These are phyloP conservation scores for Wickerhamiella occidentalis DNA, from an alignment of 805 yeast species.

Conservation along the genomic window DNA sequence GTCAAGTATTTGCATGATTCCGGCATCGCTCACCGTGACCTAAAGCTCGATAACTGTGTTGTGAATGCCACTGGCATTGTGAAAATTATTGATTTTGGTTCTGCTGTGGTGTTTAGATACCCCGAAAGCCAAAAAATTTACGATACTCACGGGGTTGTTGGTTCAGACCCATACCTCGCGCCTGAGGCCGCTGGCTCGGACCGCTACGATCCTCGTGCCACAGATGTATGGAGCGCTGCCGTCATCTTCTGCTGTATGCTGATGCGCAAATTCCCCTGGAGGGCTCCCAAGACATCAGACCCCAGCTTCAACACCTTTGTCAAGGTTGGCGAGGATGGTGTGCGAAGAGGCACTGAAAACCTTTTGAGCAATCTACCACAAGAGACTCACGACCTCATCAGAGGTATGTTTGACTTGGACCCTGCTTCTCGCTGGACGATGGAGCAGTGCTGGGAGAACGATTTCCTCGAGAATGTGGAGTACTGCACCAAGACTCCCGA, in stretches of 20 bases:
- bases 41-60: constrained; percentile 87
- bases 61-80: constrained; percentile 72
- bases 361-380: constrained; percentile 59
- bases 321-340: constrained; percentile 18
- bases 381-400: constrained; percentile 49
- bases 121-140: constrained; percentile 65
- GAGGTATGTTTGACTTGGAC: constrained; percentile 54
- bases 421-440: constrained; percentile 49
- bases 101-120: constrained; percentile 81
- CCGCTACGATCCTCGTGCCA: constrained; percentile 83
- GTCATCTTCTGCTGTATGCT: constrained; percentile 88
- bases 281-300: constrained; percentile 72
- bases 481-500: constrained; percentile 58
- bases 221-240: constrained; percentile 88
- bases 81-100: constrained; percentile 84
- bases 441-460: constrained; percentile 43
- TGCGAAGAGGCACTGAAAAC: constrained; percentile 47
- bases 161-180: constrained; percentile 80
- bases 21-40: constrained; percentile 84
- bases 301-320: constrained; percentile 74
- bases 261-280: constrained; percentile 88
- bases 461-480: constrained; percentile 46
- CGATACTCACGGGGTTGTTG: constrained; percentile 75
- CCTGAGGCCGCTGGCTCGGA: constrained; percentile 81
- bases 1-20: constrained; percentile 62